Base-by-base conservation (phyloP, 345 rosid species). In the Luvunga scandens region DNA sequence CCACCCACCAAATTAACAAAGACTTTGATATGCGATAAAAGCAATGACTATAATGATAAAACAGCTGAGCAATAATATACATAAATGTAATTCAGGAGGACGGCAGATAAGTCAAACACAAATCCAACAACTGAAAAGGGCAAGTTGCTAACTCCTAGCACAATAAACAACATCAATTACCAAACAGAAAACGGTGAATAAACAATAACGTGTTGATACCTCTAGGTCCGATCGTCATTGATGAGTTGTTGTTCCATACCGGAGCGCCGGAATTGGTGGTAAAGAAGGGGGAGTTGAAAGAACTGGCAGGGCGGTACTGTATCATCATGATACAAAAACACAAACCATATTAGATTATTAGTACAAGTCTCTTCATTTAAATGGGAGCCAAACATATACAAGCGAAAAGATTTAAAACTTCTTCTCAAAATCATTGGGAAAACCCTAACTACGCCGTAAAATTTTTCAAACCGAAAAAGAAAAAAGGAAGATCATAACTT, bases 241-340 rank as follows among this genome's bases (percentile, higher is more conserved):
- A 91, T 4, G 92, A 89, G 85, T 83, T 88, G 84, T 94, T 91
- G 92, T 92, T 92, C 83, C 89, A 92, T 53, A 94, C 90, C 0
- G 98, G 97, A 83, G 92, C 77, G 45, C 98, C 97, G 12, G 92
- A 90, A 81, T 94, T 94, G 24, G 97, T 88, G 57, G 98, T 92
- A 88, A 86, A 92, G 76, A 88, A 91, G 0, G 93, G 85, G 22
- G 96, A 31, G 81, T 85, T 84, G 89, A 75, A 86, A 36, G 91
- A 88, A 60, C 95, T 92, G 55, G 98, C 91, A 5, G 98, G 97
- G 3, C 91, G 91, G 82, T 76, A 13, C 93, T 90, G 89, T 48
- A 80, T 60, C 64, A 66, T 56, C 78, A 78, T 14, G 63, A 69
- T 16, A 45, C 24, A 27, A 65, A 4, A 22, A 33, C 42, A 60